Evolutionary conservation across 1,284 basidiomycete genomes (phyloP).

Genomic region (Tranzscheliella williamsii): DNA sequence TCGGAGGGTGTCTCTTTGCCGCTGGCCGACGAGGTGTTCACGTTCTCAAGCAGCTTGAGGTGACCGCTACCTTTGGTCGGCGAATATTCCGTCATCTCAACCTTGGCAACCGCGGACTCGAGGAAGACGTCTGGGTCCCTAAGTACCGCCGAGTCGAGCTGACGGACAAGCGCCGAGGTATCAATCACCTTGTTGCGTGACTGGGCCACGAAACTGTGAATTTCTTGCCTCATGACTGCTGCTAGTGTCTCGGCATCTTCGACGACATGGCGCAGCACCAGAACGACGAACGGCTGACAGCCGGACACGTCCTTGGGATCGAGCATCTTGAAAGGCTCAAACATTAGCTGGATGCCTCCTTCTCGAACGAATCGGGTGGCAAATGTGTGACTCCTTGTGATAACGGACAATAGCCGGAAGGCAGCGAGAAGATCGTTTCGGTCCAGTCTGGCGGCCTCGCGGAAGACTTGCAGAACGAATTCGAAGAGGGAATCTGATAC

Average conservation of each 20-base stretch:
- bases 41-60: conserved; percentile 23
- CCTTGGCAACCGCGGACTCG: conserved; percentile 63
- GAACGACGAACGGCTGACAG: conserved; percentile 80
- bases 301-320: conserved; percentile 56
- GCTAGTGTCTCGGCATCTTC: conserved; percentile 75
- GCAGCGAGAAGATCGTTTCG: conserved; percentile 46
- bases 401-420: conserved; percentile 49
- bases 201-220: conserved; percentile 63
- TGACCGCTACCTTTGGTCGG: conserved; percentile 33
- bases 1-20: conserved; percentile 31
- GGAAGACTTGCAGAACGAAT: conserved; percentile 55
- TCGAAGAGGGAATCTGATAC: conserved; percentile 55
- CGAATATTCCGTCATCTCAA: conserved; percentile 52
- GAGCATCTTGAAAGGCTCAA: conserved; percentile 46
- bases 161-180: conserved; percentile 73
- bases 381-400: conserved; percentile 38
- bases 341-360: conserved; percentile 43
- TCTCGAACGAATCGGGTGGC: conserved; percentile 35
- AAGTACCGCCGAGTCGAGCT: conserved; percentile 77
- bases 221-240: conserved; percentile 77
- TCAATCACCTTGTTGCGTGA: conserved; percentile 66
- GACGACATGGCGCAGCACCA: conserved; percentile 85
- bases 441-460: conserved; percentile 42
- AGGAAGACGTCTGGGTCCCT: conserved; percentile 81
- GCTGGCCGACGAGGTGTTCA: conserved; percentile 1